Percentiles rank a stretch among this genome's conserved stretches.
phyloP scores from a whole-genome alignment of 495 filamentous ascomycete species.

The Xylaria castorea region DNA sequence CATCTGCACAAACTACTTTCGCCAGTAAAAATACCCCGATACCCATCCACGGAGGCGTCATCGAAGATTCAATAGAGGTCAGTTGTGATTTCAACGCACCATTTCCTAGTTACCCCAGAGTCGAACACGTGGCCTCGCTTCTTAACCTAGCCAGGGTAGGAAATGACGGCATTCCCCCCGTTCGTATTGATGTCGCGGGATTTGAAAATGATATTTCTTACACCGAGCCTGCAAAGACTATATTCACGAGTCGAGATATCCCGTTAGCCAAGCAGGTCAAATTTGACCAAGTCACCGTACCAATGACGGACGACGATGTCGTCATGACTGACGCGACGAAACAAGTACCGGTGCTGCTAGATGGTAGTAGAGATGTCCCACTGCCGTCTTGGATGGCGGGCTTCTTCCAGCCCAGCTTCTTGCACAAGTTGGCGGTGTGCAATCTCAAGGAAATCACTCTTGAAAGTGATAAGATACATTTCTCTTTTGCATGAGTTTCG shows the following conservation, averaged over 20 bases:
- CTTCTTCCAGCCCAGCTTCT: not conserved
- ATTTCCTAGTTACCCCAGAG: not conserved
- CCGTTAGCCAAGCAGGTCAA: not conserved
- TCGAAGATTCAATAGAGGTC: not conserved
- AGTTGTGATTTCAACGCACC: not conserved
- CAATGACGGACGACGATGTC: not conserved
- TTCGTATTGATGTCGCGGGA: not conserved
- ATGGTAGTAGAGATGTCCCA: not conserved
- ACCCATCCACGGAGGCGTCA: too few relatives aligned
- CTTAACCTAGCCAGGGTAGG: not conserved
- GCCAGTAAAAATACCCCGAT: not conserved
- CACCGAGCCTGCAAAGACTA: not conserved
- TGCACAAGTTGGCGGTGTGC: not conserved
- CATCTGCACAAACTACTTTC: not conserved
- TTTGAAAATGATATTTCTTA: not conserved
- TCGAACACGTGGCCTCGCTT: not conserved
- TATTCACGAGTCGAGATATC: not conserved
- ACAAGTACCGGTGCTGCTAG: not conserved
- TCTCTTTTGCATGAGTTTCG: not conserved
- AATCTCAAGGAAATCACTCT: not conserved
- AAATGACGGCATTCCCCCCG: not conserved
- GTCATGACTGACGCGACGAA: not conserved
- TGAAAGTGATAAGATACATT: not conserved
- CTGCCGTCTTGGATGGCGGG: not conserved
- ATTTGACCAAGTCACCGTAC: not conserved